Conservation (phyloP, 352 stramenopile genomes). For the Phytophthora boehmeriae region DNA sequence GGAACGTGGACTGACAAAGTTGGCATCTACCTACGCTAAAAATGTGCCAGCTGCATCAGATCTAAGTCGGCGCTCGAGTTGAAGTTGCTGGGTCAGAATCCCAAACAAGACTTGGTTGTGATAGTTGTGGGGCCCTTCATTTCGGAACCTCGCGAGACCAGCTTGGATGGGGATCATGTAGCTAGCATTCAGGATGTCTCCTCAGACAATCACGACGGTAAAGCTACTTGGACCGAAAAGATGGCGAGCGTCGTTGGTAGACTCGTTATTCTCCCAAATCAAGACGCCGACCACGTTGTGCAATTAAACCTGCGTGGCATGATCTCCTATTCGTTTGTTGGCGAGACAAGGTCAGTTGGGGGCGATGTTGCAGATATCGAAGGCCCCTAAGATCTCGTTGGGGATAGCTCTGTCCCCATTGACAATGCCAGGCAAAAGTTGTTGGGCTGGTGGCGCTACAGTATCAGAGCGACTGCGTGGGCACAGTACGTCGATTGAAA, state of each 20-base stretch:
- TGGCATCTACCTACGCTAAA: constrained; percentile 4
- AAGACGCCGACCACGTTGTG: constrained; percentile 22
- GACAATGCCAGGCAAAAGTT: constrained; percentile 4
- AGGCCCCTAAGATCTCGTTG: constrained; percentile 23
- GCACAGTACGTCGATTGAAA: constrained; percentile 43
- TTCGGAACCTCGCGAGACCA: too few species aligned
- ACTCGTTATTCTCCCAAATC: constrained; percentile 29
- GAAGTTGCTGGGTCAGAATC: too few species aligned
- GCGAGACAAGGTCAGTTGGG: constrained; percentile 33
- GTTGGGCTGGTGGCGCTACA: constrained; percentile 46
- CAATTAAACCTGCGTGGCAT: constrained; percentile 42
- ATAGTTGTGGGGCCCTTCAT: too few species aligned
- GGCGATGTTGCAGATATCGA: constrained; percentile 41
- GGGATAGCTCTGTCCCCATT: constrained; percentile 33
- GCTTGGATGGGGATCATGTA: too few species aligned
- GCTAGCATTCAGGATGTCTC: too few species aligned
- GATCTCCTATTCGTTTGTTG: constrained; percentile 33
- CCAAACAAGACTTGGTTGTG: too few species aligned
- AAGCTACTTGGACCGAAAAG: too few species aligned
- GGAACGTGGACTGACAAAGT: too few species aligned
- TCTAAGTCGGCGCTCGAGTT: too few species aligned
- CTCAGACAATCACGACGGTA: too few species aligned
- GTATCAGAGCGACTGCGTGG: constrained; percentile 22
- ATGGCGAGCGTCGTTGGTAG: constrained; percentile 4
- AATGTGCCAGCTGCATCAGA: constrained; percentile 4